These are phyloP conservation scores for Cladosporium sp. DNA, from an alignment of 2,329 filamentous ascomycete genomes.

Conservation along the genomic window DNA sequence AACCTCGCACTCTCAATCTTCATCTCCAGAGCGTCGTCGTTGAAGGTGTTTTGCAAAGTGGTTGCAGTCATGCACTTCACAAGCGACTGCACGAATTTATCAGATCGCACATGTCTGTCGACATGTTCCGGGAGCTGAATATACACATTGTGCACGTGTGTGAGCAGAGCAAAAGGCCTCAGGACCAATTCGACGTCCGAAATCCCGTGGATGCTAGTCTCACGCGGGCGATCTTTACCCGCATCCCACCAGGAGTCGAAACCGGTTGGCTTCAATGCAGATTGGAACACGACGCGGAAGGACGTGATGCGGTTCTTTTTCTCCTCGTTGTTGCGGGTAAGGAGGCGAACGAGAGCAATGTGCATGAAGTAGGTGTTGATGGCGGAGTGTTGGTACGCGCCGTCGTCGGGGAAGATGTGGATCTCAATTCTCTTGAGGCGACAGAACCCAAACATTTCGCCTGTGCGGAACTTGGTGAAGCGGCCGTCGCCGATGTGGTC, in stretches of 20 bases:
- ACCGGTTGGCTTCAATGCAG: neutral
- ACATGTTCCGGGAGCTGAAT: constrained; percentile 28
- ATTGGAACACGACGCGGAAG: constrained; percentile 29
- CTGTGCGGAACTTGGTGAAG: constrained; percentile 30
- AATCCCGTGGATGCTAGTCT: constrained; percentile 28
- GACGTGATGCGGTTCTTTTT: constrained; percentile 24
- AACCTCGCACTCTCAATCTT: constrained; percentile 23
- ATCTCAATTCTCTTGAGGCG: constrained; percentile 33
- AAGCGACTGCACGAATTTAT: constrained; percentile 26
- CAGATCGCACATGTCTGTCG: constrained; percentile 20
- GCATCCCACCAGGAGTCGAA: constrained; percentile 31
- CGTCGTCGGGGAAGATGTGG: constrained; percentile 27
- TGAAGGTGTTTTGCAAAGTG: neutral
- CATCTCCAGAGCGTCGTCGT: constrained; percentile 17
- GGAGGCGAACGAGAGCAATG: constrained; percentile 28
- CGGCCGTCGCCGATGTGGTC: constrained; percentile 26
- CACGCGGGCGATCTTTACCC: constrained; percentile 22
- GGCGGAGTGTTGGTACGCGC: constrained; percentile 23
- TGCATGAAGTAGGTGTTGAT: constrained; percentile 36
- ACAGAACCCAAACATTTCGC: constrained; percentile 31
- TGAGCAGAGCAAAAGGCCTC: constrained; percentile 28
- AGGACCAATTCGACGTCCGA: constrained; percentile 33
- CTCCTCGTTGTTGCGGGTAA: constrained; percentile 25
- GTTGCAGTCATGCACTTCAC: constrained; percentile 24
- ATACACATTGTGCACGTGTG: constrained; percentile 27